These are phyloP conservation scores for Prunus davidiana DNA, from an alignment of 306 rosid genomes.

Conservation along the genomic window DNA sequence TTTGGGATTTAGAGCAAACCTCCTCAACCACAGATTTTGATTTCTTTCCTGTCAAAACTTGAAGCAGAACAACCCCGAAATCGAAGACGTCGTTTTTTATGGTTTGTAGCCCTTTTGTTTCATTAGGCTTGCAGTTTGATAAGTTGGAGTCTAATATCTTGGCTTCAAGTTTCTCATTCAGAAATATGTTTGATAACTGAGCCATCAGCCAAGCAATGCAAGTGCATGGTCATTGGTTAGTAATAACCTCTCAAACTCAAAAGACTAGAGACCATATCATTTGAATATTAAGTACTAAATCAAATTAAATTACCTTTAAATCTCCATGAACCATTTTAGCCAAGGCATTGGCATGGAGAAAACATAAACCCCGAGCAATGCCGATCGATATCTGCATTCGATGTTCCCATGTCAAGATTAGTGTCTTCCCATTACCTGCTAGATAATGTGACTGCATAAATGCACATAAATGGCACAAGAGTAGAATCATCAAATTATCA, in stretches of 20 bases:
- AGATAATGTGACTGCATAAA: background rate
- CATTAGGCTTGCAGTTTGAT: background rate
- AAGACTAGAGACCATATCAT: too few relatives aligned
- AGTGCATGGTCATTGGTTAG: background rate
- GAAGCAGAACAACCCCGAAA: background rate
- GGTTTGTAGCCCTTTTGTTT: background rate
- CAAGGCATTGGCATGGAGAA: background rate
- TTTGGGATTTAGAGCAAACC: background rate
- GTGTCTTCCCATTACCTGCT: background rate
- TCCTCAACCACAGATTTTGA: background rate
- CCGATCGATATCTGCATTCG: background rate
- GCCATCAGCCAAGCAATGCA: background rate
- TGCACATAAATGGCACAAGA: background rate
- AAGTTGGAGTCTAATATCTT: background rate
- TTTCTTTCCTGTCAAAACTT: constrained; percentile 4
- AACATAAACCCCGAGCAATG: background rate
- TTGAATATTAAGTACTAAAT: background rate
- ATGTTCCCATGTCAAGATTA: background rate
- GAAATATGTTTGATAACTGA: constrained; percentile 1
- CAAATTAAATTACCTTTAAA: background rate
- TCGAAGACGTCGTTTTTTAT: background rate
- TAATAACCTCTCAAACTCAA: background rate
- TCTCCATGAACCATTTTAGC: background rate
- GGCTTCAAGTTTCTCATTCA: constrained; percentile 4
- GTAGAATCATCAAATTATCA: background rate